These are phyloP conservation scores for Aspergillus haitiensis DNA, from an alignment of 495 filamentous ascomycete species.

Conservation along the genomic window DNA sequence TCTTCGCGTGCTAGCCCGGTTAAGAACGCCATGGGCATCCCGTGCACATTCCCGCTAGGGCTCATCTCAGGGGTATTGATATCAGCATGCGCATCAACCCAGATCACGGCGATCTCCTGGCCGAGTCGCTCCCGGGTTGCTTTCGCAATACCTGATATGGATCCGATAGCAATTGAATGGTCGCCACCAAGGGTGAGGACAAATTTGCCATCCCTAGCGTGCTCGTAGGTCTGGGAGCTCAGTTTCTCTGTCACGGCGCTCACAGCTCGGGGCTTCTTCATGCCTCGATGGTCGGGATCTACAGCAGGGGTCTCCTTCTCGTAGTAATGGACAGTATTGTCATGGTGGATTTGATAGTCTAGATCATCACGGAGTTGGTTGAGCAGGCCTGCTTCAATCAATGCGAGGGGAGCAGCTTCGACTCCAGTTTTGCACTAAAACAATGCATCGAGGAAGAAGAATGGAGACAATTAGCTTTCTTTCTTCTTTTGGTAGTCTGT, in stretches of 20 bases:
- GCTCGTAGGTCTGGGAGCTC: conserved; percentile 80
- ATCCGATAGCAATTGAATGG: conserved; percentile 95
- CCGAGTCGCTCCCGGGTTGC: conserved; percentile 80
- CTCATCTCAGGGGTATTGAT: conserved; percentile 95
- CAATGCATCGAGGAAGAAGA: not conserved
- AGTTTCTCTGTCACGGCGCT: conserved; percentile 82
- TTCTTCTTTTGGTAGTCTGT: not conserved
- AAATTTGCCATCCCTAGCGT: conserved; percentile 80
- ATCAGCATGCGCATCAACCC: conserved; percentile 97
- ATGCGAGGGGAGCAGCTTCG: conserved; percentile 86
- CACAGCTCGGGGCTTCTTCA: conserved; percentile 91
- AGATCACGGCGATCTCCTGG: conserved; percentile 87
- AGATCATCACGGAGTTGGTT: conserved; percentile 80
- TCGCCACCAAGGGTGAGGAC: conserved; percentile 94
- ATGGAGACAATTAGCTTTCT: not conserved
- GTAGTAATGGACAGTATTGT: conserved; percentile 82
- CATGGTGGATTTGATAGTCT: conserved; percentile 81
- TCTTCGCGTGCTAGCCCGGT: conserved; percentile 78
- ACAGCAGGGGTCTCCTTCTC: conserved; percentile 67
- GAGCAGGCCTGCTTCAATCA: conserved; percentile 87
- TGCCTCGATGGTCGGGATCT: conserved; percentile 72
- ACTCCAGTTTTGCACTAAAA: conserved; percentile 83
- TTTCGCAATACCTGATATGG: conserved; percentile 78
- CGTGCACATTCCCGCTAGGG: conserved; percentile 91
- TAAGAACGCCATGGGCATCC: conserved; percentile 95